Evolutionary conservation across 148 eudicot species (phyloP).

Genomic region (Persicaria tinctoria): DNA sequence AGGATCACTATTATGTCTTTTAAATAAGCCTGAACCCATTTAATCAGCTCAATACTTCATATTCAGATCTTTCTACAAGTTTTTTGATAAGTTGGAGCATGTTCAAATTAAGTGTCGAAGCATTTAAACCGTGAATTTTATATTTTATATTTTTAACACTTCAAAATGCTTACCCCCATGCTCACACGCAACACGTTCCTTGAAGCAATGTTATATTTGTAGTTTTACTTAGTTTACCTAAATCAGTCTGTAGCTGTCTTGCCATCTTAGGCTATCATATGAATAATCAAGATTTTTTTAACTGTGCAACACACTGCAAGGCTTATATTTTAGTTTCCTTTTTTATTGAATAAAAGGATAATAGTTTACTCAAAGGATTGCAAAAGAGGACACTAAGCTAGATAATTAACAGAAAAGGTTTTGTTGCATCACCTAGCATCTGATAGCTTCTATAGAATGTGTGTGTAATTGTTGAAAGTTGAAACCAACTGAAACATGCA

Average conservation of each 20-base stretch:
- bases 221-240: background rate
- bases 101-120: background rate
- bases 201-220: background rate
- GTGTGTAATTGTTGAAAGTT: background rate
- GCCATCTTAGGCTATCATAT: background rate
- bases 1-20: background rate
- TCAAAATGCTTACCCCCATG: background rate
- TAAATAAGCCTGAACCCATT: background rate
- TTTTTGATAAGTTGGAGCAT: background rate
- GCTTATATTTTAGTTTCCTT: background rate
- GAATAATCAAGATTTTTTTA: background rate
- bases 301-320: background rate
- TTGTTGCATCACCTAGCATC: background rate
- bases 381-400: constrained; percentile 6
- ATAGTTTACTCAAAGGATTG: background rate
- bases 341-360: background rate
- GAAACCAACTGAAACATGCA: background rate
- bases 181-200: background rate
- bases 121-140: background rate
- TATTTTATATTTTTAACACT: background rate
- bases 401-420: background rate
- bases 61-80: background rate
- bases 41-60: background rate
- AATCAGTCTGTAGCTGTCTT: background rate
- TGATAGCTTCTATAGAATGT: background rate